Evolutionary conservation across 306 rosid genomes (phyloP).

Genomic region (Lablab purpureus): DNA sequence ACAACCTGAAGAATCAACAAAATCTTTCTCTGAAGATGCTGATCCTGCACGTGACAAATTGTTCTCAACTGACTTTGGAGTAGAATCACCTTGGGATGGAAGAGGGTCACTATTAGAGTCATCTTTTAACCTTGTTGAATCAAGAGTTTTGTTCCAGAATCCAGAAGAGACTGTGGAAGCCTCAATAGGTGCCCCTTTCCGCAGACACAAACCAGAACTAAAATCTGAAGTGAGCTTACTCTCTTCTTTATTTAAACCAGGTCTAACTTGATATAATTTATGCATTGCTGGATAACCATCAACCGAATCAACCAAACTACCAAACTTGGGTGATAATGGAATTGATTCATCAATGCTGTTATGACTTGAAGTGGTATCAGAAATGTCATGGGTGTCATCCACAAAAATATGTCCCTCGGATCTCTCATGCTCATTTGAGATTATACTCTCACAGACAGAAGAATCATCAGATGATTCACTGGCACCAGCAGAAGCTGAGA

Average conservation of each 20-base stretch:
- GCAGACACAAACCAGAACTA: slow-evolving; percentile 44
- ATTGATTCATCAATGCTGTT: slow-evolving; percentile 43
- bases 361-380: slow-evolving; percentile 43
- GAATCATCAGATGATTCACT: slow-evolving; percentile 74
- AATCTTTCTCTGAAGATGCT: slow-evolving; percentile 47
- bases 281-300: slow-evolving; percentile 51
- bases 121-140: slow-evolving; percentile 40
- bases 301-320: slow-evolving; percentile 65
- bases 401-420: slow-evolving; percentile 59
- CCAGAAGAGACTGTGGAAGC: slow-evolving; percentile 58
- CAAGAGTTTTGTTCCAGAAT: slow-evolving; percentile 63
- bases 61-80: slow-evolving; percentile 38
- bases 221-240: slow-evolving; percentile 39
- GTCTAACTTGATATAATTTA: slow-evolving; percentile 50
- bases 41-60: slow-evolving; percentile 43
- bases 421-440: slow-evolving; percentile 61
- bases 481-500: slow-evolving; percentile 56
- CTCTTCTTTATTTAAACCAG: slow-evolving; percentile 50
- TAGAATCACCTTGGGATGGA: slow-evolving; percentile 47
- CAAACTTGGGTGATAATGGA: slow-evolving; percentile 82
- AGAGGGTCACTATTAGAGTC: slow-evolving; percentile 42
- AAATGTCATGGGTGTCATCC: slow-evolving; percentile 51
- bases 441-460: slow-evolving; percentile 67
- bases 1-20: slow-evolving; percentile 41
- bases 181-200: slow-evolving; percentile 49